Evolutionary conservation across 2,329 filamentous ascomycete species (phyloP).

Genomic region (Nemania bipapillata): DNA sequence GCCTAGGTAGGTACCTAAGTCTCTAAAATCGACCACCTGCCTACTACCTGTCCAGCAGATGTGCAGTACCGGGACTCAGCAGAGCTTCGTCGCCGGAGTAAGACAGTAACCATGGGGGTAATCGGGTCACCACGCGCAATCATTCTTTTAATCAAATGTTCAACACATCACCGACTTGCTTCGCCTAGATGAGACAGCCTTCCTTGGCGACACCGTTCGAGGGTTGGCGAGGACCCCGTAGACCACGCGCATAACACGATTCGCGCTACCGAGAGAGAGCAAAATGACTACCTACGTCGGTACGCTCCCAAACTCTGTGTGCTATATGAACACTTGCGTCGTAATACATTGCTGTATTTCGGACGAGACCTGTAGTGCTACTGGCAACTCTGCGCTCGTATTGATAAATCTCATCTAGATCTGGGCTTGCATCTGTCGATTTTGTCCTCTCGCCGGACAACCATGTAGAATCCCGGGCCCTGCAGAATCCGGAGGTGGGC

Average conservation of each 20-base stretch:
- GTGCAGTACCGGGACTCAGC: neutral
- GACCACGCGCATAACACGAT: slow-evolving; percentile 1
- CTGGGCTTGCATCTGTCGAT: slow-evolving; percentile 11
- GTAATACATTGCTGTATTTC: slow-evolving; percentile 2
- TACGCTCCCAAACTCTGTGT: neutral
- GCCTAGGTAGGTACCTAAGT: neutral
- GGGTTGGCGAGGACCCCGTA: neutral
- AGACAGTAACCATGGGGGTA: neutral
- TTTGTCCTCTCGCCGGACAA: neutral
- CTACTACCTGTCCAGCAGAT: neutral
- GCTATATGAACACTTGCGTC: neutral
- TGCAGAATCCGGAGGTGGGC: neutral
- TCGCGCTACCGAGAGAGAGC: too few relatives aligned
- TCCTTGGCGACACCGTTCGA: neutral
- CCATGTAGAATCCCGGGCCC: slow-evolving; percentile 7
- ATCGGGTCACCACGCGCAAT: neutral
- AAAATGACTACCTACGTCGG: too few relatives aligned
- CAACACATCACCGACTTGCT: slow-evolving; percentile 5
- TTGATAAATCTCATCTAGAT: slow-evolving; percentile 13
- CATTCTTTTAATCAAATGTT: neutral
- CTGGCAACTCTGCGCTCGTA: neutral
- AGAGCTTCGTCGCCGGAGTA: neutral
- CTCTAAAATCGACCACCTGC: too few relatives aligned
- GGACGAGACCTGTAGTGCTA: neutral
- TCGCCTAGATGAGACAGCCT: neutral